Evolutionary conservation across 2,329 filamentous ascomycete species (phyloP), one percentile per base, ranked within the genome.

Genomic region (Teratosphaeria gauchensis): DNA sequence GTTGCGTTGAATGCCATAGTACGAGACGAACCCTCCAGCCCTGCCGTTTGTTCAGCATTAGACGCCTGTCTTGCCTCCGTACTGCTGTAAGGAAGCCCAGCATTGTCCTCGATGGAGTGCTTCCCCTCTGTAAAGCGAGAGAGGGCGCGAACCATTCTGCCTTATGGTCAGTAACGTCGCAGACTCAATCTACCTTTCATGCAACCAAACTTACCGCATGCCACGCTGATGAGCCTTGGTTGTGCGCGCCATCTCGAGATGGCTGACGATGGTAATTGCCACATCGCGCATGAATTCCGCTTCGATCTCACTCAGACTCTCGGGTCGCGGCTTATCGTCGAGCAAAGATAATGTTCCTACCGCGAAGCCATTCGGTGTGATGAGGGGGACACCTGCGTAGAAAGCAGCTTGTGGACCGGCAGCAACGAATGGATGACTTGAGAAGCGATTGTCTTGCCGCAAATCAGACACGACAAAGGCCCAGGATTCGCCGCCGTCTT

Each of bases 301-400:
- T 19, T 60, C 54, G 7, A 21, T 8, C 42, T n/a, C 42, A 21
- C 16, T 48, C 42, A 48, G 8, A 19, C 19, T n/a, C 42, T 48
- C 42, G 19, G 4, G 5, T 11, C 69, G 65, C 2, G 65, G 54
- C 30, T 57, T 62, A 30, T 66, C 64, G 53, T 73, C 68, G 16
- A 70, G 62, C 14, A 69, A 66, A 51, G 69, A 72, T 9, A 70
- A 59, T 1, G 66, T 68, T 7, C 72, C 72, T 51, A 73, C 73
- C n/a, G 66, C 64, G 21, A 70, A 62, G 12, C 72, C 72, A 42
- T 67, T 66, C 32, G 65, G 65, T 8, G 71, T 69, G 14, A 62
- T 61, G 24, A 74, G 62, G 5, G 72, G 71, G 9, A 73, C 70
- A 2, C 72, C 72, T 19, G 64, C 65, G 57, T 73, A 74, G 60